phyloP scores from a whole-genome alignment of 495 filamentous ascomycete species.

The Xylaria cubensis region DNA sequence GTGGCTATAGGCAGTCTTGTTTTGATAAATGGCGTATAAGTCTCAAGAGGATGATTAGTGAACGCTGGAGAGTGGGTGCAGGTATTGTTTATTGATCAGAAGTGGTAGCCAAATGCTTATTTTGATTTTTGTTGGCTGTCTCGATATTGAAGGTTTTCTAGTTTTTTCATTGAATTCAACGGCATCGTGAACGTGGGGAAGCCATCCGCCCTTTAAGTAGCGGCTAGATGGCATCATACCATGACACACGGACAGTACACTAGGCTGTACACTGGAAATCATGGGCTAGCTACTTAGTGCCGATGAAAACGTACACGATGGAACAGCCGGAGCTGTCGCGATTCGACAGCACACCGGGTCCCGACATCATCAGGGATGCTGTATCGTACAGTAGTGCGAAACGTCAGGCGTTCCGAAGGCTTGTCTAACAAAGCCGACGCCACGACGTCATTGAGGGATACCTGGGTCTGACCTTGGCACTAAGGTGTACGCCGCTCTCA shows the following conservation, averaged over 20 bases:
- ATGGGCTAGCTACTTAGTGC: neutral
- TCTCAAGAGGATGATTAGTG: neutral
- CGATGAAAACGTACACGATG: slow-evolving; percentile 6
- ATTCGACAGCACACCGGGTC: slow-evolving; percentile 7
- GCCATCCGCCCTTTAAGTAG: slow-evolving; percentile 1
- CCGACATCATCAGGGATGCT: neutral
- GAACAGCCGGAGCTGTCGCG: neutral
- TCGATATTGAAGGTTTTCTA: neutral
- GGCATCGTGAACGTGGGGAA: neutral
- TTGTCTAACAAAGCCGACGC: neutral
- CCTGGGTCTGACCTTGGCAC: neutral
- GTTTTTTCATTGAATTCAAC: neutral
- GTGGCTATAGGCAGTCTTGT: neutral
- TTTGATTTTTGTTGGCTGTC: neutral
- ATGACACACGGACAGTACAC: neutral
- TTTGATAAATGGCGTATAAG: neutral
- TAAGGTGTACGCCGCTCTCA: neutral
- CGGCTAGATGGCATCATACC: neutral
- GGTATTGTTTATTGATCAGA: neutral
- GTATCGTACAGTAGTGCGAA: neutral
- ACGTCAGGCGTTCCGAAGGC: neutral
- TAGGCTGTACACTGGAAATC: neutral
- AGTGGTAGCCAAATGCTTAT: neutral
- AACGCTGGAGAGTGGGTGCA: neutral
- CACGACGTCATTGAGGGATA: slow-evolving; percentile 15